Base-by-base conservation (phyloP, 257 asterid genomes). In the Ilex aquifolium region DNA sequence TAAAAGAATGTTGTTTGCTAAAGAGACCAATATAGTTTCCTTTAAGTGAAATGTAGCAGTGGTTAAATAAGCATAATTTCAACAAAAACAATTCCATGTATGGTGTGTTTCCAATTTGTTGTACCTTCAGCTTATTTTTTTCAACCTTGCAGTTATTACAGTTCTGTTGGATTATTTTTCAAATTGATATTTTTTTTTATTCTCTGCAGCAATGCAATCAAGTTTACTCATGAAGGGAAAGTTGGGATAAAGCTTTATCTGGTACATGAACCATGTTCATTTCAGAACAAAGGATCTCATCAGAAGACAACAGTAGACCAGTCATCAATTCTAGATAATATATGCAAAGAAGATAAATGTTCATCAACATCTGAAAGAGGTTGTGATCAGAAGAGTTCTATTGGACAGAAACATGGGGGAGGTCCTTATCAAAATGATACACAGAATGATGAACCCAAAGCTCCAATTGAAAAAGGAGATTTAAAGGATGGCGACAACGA, bases 201-300 rank as follows among this genome's bases (percentile, higher is more conserved):
- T 32, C 17, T 68, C 54, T 65, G 57, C 85, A 90, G 96, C 84
- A 90, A 90, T 65, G 89, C 97, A 39, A 73, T 90, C 76, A 90
- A 90, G 76, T 90, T 90, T 69, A 90, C 97, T 54, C 97, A 83
- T 54, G 96, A 90, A 67, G 97, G 97, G 48, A 88, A 81, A 72
- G 97, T 90, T 55, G 93, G 91, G 50, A 81, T 90, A 74, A 85
- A 80, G 72, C 85, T 90, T 32, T 88, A 80, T 46, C 87, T 88
- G 68, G 85, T 88, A 21, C 32, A 76, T 10, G 83, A 78, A 76
- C 95, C 87, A 57, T 32, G 29, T 17, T 42, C 15, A 58, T 69
- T 51, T 30, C 56, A 53, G 68, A 67, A 63, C 60, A 80, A 77
- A 67, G 83, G 62, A 57, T 31, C 66, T 56, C 65, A 54, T 39